Evolutionary conservation across 2,329 filamentous ascomycete species (phyloP).

Genomic region (Aspergillus sp.): DNA sequence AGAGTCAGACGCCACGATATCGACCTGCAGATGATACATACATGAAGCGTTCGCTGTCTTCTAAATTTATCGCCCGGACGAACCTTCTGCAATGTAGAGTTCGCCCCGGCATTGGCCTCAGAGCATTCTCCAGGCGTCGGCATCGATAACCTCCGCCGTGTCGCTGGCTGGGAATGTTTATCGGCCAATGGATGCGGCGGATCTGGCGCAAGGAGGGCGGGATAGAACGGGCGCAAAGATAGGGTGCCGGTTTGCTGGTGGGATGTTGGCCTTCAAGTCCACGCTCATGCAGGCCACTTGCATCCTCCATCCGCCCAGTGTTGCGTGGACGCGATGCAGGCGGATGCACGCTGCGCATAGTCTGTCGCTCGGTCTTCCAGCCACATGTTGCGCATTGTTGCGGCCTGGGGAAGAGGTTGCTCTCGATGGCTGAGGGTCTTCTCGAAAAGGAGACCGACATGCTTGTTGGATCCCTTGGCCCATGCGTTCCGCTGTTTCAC

Average conservation of each 20-base stretch:
- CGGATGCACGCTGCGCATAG: background rate
- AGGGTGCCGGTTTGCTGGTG: no score
- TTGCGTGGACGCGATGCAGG: slow-evolving; percentile 1
- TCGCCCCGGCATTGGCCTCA: background rate
- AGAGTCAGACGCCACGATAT: slow-evolving; percentile 7
- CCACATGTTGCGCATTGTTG: slow-evolving; percentile 1
- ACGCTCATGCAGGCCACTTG: background rate
- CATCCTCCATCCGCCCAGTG: background rate
- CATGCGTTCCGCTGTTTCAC: slow-evolving; percentile 13
- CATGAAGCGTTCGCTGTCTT: background rate
- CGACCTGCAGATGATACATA: slow-evolving; percentile 5
- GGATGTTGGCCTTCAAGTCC: no score
- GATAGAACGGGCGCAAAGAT: background rate
- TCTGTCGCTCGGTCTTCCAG: background rate
- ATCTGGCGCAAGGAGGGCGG: background rate
- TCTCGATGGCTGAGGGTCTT: no score
- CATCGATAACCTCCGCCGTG: no score
- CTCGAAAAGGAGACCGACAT: no score
- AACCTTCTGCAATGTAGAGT: background rate
- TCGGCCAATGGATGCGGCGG: background rate
- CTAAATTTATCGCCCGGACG: background rate
- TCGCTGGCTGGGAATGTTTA: background rate
- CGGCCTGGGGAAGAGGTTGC: no score
- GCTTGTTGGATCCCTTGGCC: background rate
- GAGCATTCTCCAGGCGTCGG: no score